Conservation (phyloP, 257 asterid species). For the Primulina tabacum region DNA sequence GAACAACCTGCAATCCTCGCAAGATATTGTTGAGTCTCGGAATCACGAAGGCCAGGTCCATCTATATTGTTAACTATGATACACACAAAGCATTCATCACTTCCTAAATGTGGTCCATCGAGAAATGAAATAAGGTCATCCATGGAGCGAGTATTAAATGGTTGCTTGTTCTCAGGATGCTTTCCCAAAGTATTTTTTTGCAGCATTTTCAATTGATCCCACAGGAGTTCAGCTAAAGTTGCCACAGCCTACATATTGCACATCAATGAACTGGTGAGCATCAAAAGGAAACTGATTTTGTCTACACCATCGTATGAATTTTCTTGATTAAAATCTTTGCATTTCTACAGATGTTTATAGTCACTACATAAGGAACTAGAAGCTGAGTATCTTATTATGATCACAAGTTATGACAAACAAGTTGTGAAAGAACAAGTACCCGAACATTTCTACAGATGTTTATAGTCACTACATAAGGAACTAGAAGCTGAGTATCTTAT, state of each 20-base stretch:
- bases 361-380: no score
- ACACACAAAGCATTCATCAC: slow-evolving; percentile 59
- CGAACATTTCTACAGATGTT: background rate
- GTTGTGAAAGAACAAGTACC: background rate
- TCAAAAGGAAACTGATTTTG: slow-evolving; percentile 10
- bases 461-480: no score
- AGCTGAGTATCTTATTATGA: background rate
- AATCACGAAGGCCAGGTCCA: slow-evolving; percentile 81
- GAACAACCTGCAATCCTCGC: slow-evolving; percentile 86
- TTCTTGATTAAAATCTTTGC: background rate
- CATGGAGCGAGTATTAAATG: slow-evolving; percentile 68
- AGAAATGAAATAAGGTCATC: slow-evolving; percentile 75
- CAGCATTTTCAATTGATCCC: slow-evolving; percentile 70
- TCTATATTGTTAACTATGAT: slow-evolving; percentile 76
- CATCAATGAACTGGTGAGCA: slow-evolving; percentile 23
- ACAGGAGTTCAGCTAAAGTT: slow-evolving; percentile 71
- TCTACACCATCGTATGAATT: background rate
- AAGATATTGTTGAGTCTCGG: slow-evolving; percentile 78
- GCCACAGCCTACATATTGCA: slow-evolving; percentile 56
- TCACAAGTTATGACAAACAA: background rate
- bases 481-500: background rate
- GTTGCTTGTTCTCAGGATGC: slow-evolving; percentile 48
- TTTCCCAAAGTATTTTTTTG: slow-evolving; percentile 37
- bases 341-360: background rate
- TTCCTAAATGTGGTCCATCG: slow-evolving; percentile 53